Percentiles rank a stretch among this genome's conserved stretches.
Evolutionary conservation across 495 filamentous ascomycete species (phyloP).

Genomic region (Penicillium lividum): DNA sequence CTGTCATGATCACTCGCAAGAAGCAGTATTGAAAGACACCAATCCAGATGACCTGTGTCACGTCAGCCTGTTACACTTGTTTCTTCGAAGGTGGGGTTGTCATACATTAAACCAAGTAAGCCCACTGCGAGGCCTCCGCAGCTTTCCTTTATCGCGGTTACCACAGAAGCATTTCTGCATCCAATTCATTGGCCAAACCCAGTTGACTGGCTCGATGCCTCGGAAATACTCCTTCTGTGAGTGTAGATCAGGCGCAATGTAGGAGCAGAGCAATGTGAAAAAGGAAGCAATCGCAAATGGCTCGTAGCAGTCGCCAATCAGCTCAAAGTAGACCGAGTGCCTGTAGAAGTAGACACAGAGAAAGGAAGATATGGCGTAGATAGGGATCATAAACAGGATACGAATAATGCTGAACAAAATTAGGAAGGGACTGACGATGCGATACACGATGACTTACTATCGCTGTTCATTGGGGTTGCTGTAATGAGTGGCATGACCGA

Average conservation of each 20-base stretch:
- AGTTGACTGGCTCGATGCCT: slow-evolving; percentile 56
- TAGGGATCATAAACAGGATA: slow-evolving; percentile 75
- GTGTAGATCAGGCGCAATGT: slow-evolving; percentile 67
- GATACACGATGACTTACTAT: slow-evolving; percentile 47
- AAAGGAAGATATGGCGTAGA: slow-evolving; percentile 68
- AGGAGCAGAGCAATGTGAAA: slow-evolving; percentile 72
- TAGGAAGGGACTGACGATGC: slow-evolving; percentile 5
- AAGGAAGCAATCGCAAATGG: slow-evolving; percentile 72
- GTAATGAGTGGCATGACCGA: slow-evolving; percentile 68
- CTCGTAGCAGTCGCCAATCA: slow-evolving; percentile 72
- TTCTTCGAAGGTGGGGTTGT: background rate
- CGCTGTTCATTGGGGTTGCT: slow-evolving; percentile 66
- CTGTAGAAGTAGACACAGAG: slow-evolving; percentile 65
- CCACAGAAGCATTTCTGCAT: slow-evolving; percentile 62
- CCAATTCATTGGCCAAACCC: slow-evolving; percentile 62
- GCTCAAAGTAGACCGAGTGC: slow-evolving; percentile 70
- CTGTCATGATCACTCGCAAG: slow-evolving; percentile 63
- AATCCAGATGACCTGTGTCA: slow-evolving; percentile 62
- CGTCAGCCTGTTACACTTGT: slow-evolving; percentile 6
- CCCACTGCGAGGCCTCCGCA: slow-evolving; percentile 68
- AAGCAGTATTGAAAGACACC: slow-evolving; percentile 77
- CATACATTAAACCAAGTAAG: slow-evolving; percentile 87
- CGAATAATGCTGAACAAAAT: slow-evolving; percentile 61
- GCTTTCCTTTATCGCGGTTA: slow-evolving; percentile 46
- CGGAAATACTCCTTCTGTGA: slow-evolving; percentile 76